Conservation (phyloP, 306 rosid genomes). For the Trifolium pratense region DNA sequence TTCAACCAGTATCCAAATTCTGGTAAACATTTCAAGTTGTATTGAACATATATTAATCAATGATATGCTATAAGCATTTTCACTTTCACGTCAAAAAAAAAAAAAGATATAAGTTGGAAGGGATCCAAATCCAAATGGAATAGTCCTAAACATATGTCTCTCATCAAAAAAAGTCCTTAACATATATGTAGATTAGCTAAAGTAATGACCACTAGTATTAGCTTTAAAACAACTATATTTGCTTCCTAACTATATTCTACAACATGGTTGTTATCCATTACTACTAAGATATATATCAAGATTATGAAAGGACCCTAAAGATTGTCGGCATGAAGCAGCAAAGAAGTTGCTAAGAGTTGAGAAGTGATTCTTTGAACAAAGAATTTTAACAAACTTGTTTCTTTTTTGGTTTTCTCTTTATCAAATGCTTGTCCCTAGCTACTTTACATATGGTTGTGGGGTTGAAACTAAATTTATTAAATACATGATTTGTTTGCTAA, state of each 20-base stretch:
- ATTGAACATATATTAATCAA: no score
- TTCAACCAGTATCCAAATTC: no score
- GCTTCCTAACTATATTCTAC: not conserved
- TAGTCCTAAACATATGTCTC: no score
- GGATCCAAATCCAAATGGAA: no score
- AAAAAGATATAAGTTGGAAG: no score
- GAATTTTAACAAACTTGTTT: slow-evolving; percentile 36
- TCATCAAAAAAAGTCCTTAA: not conserved
- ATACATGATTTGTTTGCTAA: slow-evolving; percentile 39
- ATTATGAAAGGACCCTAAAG: slow-evolving; percentile 39
- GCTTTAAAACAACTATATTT: not conserved
- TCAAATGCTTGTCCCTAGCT: slow-evolving; percentile 22
- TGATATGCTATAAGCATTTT: no score
- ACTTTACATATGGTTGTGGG: slow-evolving; percentile 42
- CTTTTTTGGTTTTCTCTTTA: slow-evolving; percentile 11
- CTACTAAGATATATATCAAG: not conserved
- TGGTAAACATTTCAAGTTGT: no score
- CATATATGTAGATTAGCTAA: not conserved
- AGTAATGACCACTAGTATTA: not conserved
- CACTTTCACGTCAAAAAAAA: no score
- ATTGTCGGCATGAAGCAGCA: slow-evolving; percentile 59
- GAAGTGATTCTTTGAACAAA: slow-evolving; percentile 40
- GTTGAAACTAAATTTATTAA: slow-evolving; percentile 34
- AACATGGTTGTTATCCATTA: not conserved
- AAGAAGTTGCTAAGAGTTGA: slow-evolving; percentile 47